Percentiles rank a stretch among this genome's conserved stretches.
Conservation (phyloP, 179 eudicot genomes). For the Nepenthes alata region DNA sequence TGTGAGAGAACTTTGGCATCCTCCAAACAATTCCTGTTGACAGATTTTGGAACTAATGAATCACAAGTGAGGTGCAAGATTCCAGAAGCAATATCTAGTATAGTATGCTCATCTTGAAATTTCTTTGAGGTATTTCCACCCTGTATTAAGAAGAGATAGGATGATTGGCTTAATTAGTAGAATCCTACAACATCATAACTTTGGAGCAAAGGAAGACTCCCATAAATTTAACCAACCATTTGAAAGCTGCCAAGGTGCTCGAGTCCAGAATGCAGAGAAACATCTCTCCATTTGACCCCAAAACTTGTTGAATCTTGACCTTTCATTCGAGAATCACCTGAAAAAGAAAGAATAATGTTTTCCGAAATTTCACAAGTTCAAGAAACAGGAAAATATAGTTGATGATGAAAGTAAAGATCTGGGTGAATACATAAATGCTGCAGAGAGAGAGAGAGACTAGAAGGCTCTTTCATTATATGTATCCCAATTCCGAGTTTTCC, state of each 20-base stretch:
- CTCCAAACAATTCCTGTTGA: conserved; percentile 46
- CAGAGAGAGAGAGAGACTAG: too few relatives aligned
- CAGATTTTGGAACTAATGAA: conserved; percentile 65
- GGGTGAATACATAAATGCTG: too few relatives aligned
- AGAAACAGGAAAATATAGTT: neutral
- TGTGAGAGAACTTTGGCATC: conserved; percentile 71
- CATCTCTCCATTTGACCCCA: conserved; percentile 53
- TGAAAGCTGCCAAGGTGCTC: conserved; percentile 16
- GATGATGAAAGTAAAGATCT: neutral
- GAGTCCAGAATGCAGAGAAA: conserved; percentile 17
- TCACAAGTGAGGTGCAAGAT: conserved; percentile 61
- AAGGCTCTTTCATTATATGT: too few relatives aligned
- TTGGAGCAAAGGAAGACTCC: neutral
- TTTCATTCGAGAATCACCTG: conserved; percentile 24
- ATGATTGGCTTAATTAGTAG: neutral
- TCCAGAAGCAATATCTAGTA: conserved; percentile 66
- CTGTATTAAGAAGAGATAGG: conserved; percentile 19
- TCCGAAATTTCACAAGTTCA: neutral
- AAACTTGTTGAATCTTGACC: conserved; percentile 27
- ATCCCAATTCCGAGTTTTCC: too few relatives aligned
- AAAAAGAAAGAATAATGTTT: conserved; percentile 1
- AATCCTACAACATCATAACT: neutral
- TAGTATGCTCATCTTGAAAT: conserved; percentile 22
- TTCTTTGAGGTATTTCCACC: conserved; percentile 20
- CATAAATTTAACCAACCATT: conserved; percentile 16